phyloP scores from a whole-genome alignment of 108 stramenopile genomes.

The Fragilariopsis cylindrus region DNA sequence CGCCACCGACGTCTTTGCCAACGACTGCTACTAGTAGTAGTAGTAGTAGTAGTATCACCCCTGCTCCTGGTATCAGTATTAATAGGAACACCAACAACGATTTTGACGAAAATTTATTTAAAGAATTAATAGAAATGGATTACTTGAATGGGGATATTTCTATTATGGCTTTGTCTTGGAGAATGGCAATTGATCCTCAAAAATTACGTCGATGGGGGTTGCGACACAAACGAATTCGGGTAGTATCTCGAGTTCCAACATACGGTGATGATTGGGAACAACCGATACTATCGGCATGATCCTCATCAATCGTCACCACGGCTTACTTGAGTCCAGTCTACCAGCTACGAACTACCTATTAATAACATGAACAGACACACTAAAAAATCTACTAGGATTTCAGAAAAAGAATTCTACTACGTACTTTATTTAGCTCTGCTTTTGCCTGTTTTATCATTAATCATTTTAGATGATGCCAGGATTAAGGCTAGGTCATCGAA shows the following conservation, averaged over 20 bases:
- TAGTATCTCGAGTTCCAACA: slow-evolving; percentile 36
- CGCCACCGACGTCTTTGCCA: background rate
- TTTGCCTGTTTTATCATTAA: too few species aligned
- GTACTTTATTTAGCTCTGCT: too few species aligned
- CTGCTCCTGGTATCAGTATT: background rate
- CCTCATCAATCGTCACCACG: too few species aligned
- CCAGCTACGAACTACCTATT: too few species aligned
- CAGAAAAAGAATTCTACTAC: too few species aligned
- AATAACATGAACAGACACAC: too few species aligned
- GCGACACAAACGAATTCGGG: slow-evolving; percentile 26
- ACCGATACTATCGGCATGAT: too few species aligned
- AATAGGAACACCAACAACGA: background rate
- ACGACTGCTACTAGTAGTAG: background rate
- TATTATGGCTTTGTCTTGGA: slow-evolving; percentile 45
- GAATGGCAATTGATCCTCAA: slow-evolving; percentile 25
- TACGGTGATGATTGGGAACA: slow-evolving; percentile 43
- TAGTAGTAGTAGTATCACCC: background rate
- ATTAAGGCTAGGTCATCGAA: too few species aligned
- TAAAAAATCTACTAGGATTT: too few species aligned
- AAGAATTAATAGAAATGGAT: slow-evolving; percentile 28
- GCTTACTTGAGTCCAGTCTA: too few species aligned
- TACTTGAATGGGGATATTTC: slow-evolving; percentile 44
- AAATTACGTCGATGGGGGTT: slow-evolving; percentile 37
- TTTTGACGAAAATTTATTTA: slow-evolving; percentile 37
- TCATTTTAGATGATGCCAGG: too few species aligned